Evolutionary conservation across 2,329 filamentous ascomycete genomes (phyloP).

Genomic region (Cladophialophora chaetospira): DNA sequence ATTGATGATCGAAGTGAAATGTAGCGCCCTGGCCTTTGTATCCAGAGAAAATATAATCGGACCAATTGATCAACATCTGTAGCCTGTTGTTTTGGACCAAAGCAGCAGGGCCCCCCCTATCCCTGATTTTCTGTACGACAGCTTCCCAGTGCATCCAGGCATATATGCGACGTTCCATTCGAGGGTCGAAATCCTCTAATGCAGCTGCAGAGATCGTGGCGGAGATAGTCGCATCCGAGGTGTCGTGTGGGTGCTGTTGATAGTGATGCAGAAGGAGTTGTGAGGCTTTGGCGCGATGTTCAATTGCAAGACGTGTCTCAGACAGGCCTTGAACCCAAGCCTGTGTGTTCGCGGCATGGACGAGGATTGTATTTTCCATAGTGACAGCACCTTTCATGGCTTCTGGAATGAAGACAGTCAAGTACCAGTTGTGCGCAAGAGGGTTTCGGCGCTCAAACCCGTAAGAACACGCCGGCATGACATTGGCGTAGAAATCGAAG

Average conservation of each 20-base stretch:
- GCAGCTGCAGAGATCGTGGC: slow-evolving; percentile 44
- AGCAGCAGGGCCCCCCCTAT: slow-evolving; percentile 41
- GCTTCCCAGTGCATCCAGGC: slow-evolving; percentile 46
- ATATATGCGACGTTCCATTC: slow-evolving; percentile 40
- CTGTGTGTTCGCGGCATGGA: slow-evolving; percentile 44
- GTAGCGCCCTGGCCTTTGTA: slow-evolving; percentile 40
- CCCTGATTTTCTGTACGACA: slow-evolving; percentile 42
- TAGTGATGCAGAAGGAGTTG: slow-evolving; percentile 41
- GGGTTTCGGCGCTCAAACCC: slow-evolving; percentile 39
- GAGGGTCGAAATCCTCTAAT: slow-evolving; percentile 44
- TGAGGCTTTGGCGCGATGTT: slow-evolving; percentile 39
- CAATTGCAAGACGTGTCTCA: slow-evolving; percentile 37
- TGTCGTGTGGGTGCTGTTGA: slow-evolving; percentile 37
- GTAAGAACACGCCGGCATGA: slow-evolving; percentile 45
- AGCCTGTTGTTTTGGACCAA: slow-evolving; percentile 41
- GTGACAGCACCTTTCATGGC: slow-evolving; percentile 44
- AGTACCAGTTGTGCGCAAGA: slow-evolving; percentile 45
- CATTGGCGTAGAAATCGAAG: slow-evolving; percentile 45
- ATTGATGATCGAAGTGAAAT: slow-evolving; percentile 40
- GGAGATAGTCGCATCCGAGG: slow-evolving; percentile 43
- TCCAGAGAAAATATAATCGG: slow-evolving; percentile 45
- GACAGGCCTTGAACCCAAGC: slow-evolving; percentile 41
- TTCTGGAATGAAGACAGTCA: slow-evolving; percentile 42
- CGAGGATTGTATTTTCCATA: slow-evolving; percentile 44
- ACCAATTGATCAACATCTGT: slow-evolving; percentile 47